Evolutionary conservation across 2,329 filamentous ascomycete genomes (phyloP), one percentile per base, ranked within the genome.

Genomic region (Colletotrichum tamarilloi): DNA sequence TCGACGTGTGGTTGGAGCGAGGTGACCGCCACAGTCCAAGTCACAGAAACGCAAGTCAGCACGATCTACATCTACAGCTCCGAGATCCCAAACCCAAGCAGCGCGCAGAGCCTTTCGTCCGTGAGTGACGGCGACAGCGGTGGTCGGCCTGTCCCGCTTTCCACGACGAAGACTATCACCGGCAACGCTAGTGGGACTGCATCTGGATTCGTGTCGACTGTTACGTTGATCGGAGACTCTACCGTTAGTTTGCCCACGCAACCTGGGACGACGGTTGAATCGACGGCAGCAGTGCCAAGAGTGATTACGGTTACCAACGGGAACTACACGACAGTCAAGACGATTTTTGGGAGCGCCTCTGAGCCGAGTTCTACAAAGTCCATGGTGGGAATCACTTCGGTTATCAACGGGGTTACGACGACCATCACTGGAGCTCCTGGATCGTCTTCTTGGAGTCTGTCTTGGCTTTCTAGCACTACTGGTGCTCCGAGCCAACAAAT

Each of bases 41-140:
- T 73, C 12, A 73, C 67, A 0, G 67, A 73, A 49, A 73, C 70
- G 12, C 64, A 49, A 35, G 28, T 73, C 22, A 56, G 57, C 42
- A 73, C 67, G 1, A 32, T 73, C 3, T 56, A 62, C 4, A 8
- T 70, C n/a, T 62, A 62, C 26, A 55, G n/a, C 26, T 63, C 46
- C 3, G 46, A 11, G 14, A 22, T 6, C 2, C 32, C 49, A 4
- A 16, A 32, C 30, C 7, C 24, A 8, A 56, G n/a, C 9, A 22
- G 8, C 22, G 30, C 32, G 8, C 16, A 53, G 4, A 57, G 46
- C 4, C 30, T 70, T 11, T 26, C 62, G n/a, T 56, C 52, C 1
- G 14, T 28, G 1, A 56, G 35, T 5, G 42, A 53, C 1, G 70
- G 49, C 11, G 70, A 24, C 11, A 56, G 32, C 38, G 67, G 59